phyloP scores from a whole-genome alignment of 2,329 filamentous ascomycete genomes.

The Arthroderma uncinatum region DNA sequence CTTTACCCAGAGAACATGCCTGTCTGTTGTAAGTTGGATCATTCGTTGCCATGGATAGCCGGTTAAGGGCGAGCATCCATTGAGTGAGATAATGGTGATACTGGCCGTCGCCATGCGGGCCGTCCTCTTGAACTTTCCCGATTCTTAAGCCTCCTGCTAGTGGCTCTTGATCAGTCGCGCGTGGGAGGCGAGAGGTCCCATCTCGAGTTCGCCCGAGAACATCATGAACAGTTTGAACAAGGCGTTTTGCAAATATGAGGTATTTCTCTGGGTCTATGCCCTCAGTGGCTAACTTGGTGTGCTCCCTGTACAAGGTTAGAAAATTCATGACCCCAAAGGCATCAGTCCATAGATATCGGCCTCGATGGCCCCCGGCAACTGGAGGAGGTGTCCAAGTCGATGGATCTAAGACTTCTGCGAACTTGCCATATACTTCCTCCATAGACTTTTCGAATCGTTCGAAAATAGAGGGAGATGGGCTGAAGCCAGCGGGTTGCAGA shows the following conservation, averaged over 20 bases:
- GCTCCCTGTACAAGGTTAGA: slow-evolving; percentile 41
- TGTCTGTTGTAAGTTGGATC: slow-evolving; percentile 40
- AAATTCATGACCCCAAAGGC: slow-evolving; percentile 51
- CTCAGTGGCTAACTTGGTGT: not conserved
- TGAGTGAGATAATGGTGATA: slow-evolving; percentile 52
- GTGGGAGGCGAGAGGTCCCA: slow-evolving; percentile 36
- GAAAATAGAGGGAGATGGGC: slow-evolving; percentile 7
- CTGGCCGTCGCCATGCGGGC: slow-evolving; percentile 47
- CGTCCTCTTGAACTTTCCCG: slow-evolving; percentile 42
- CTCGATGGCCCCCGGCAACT: slow-evolving; percentile 44
- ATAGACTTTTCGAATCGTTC: slow-evolving; percentile 19
- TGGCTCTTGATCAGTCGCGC: slow-evolving; percentile 43
- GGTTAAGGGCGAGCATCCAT: slow-evolving; percentile 53
- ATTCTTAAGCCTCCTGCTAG: slow-evolving; percentile 47
- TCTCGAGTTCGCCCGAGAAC: slow-evolving; percentile 44
- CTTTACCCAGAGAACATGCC: slow-evolving; percentile 43
- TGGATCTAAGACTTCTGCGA: slow-evolving; percentile 24
- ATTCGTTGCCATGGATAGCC: slow-evolving; percentile 39
- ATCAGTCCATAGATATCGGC: slow-evolving; percentile 52
- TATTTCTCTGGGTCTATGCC: slow-evolving; percentile 30
- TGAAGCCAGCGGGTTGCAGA: no score
- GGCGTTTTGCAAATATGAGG: slow-evolving; percentile 39
- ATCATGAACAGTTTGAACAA: slow-evolving; percentile 43
- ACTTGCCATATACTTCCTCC: slow-evolving; percentile 32
- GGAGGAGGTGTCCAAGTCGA: slow-evolving; percentile 39